Conservation (phyloP, 2,329 filamentous ascomycete species). For the Paecilomyces formosus region DNA sequence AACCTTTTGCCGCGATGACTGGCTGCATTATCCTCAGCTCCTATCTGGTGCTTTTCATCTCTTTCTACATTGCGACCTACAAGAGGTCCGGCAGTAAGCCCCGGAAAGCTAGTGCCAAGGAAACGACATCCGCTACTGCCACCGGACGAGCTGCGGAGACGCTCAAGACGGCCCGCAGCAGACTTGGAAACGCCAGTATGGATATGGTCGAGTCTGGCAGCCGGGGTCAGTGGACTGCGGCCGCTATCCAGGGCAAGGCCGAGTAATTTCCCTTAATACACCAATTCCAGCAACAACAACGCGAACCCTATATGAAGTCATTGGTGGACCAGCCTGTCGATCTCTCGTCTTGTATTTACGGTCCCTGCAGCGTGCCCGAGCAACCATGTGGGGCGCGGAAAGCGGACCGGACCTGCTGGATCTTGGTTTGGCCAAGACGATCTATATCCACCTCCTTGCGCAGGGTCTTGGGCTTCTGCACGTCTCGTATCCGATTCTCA, state of each 20-base stretch:
- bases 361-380: neutral
- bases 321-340: neutral
- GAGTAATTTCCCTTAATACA: neutral
- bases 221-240: slow-evolving; percentile 8
- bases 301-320: neutral
- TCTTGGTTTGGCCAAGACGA: neutral
- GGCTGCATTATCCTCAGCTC: slow-evolving; percentile 81
- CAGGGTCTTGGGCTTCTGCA: neutral
- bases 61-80: slow-evolving; percentile 89
- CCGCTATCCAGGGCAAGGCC: neutral
- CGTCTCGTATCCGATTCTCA: neutral
- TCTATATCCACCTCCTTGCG: neutral
- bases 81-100: slow-evolving; percentile 46
- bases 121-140: slow-evolving; percentile 45
- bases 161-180: slow-evolving; percentile 10
- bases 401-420: neutral
- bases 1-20: slow-evolving; percentile 84
- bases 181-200: slow-evolving; percentile 7
- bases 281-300: neutral
- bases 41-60: slow-evolving; percentile 90
- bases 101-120: slow-evolving; percentile 59
- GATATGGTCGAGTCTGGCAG: slow-evolving; percentile 7
- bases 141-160: slow-evolving; percentile 12
- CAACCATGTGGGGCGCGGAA: neutral
- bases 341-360: neutral